Conservation (phyloP, 2,329 filamentous ascomycete species). For the Botryotinia convoluta region DNA sequence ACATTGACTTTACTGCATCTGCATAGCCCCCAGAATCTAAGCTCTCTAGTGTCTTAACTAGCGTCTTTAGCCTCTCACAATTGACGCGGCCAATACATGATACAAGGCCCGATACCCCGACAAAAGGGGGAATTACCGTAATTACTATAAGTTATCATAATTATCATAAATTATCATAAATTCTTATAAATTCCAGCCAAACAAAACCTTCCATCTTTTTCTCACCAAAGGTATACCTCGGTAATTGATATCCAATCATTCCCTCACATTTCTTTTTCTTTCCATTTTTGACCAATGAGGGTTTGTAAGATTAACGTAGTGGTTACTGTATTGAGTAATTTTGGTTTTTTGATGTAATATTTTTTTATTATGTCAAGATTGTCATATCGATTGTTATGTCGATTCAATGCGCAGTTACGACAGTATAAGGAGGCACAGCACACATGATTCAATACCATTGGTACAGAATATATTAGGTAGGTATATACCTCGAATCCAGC, state of each 20-base stretch:
- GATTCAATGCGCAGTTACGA: too few species aligned
- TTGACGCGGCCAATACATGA: neutral
- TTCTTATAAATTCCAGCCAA: neutral
- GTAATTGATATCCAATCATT: neutral
- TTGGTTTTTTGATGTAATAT: neutral
- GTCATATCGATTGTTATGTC: too few species aligned
- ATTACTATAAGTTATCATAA: neutral
- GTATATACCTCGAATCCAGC: too few species aligned
- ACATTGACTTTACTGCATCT: neutral
- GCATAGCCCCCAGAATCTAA: conserved; percentile 1
- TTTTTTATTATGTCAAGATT: too few species aligned
- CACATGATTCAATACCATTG: neutral
- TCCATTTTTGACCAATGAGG: neutral
- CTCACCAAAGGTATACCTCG: neutral
- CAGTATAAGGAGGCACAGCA: neutral
- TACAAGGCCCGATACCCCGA: neutral
- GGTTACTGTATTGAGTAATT: neutral
- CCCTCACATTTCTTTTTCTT: neutral
- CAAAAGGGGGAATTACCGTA: neutral
- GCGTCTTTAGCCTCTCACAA: neutral
- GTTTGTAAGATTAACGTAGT: neutral
- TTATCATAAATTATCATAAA: neutral
- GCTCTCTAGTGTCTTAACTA: neutral
- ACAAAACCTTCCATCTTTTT: too few species aligned
- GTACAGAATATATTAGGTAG: neutral